Evolutionary conservation across 2,329 filamentous ascomycete species (phyloP), one percentile per base, ranked within the genome.

Genomic region (Massarina eburnea): DNA sequence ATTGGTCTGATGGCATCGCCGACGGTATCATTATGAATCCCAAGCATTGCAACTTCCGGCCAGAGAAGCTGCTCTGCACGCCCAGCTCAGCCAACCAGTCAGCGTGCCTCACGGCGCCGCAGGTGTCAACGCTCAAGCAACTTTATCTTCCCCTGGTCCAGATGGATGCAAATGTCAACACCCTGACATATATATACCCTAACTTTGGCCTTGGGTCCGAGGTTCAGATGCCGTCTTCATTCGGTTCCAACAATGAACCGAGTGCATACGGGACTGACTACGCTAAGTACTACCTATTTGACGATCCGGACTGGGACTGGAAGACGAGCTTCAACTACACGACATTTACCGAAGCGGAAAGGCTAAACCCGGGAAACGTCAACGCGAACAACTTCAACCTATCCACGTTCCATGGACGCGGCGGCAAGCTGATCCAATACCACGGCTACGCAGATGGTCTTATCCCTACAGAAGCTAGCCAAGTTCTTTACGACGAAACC

Each of bases 401-500:
- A 26, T 39, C 39, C 3, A 17, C 30, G 1, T 55, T 49, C 32
- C 24, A 27, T 10, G 26, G 40, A 14, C 19, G 29, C 3, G 50
- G 50, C 5, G 46, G 43, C 18, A 55, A 55, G 29, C 21, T 55
- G 17, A 30, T 55, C 10, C 47, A 20, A 19, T 55, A 34, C n/a
- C 52, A 55, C 33, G 52, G 52, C n/a, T 29, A 37, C 2, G 33
- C 35, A 26, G 52, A 55, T 40, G 34, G 22, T 7, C 22, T 46
- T n/a, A 46, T 56, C 26, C 39, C 43, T 6, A 73, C 72, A 0
- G 71, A 72, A 0, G 71, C 75, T 19, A 76, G 74, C 3, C 71
- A 76, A 21, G 76, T 76, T 57, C 82, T 73, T 55, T 76, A 77
- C 54, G 61, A 68, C 14, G 64, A 70, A 19, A 71, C 77, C 1